A percentile compares a stretch with the other conserved stretches of the same genome.
phyloP scores from a whole-genome alignment of 2,329 filamentous ascomycete genomes.

The Ophiostoma pallidulum region DNA sequence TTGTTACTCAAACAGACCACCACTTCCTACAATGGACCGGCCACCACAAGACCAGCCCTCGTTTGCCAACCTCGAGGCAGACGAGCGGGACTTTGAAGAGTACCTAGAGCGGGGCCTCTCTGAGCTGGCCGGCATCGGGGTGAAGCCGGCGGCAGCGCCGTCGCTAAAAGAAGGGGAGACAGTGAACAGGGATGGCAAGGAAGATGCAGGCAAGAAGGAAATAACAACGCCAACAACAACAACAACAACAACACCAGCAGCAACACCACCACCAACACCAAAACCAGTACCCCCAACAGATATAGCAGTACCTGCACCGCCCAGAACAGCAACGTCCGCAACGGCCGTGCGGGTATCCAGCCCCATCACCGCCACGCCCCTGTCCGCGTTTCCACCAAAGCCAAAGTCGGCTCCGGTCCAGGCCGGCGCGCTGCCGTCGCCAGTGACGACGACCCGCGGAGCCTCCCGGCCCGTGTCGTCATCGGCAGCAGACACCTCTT shows the following conservation, averaged over 20 bases:
- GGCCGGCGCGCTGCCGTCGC: background rate
- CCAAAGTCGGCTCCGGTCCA: background rate
- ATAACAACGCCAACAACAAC: no score
- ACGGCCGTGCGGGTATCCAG: no score
- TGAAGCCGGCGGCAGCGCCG: background rate
- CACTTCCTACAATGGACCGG: background rate
- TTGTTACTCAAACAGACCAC: no score
- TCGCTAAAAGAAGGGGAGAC: background rate
- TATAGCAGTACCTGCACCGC: background rate
- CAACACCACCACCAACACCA: background rate
- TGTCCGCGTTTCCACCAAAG: background rate
- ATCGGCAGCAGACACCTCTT: no score
- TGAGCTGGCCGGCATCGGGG: background rate
- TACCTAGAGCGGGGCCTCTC: slow-evolving; percentile 2
- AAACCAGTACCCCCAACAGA: no score
- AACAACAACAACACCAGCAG: no score
- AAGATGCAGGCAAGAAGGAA: no score
- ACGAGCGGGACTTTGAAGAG: slow-evolving; percentile 7
- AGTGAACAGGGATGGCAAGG: background rate
- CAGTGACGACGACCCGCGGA: no score
- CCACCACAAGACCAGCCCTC: background rate
- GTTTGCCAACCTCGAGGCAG: background rate
- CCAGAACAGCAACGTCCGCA: background rate
- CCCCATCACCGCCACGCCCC: background rate
- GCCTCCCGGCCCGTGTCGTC: no score